phyloP scores from a whole-genome alignment of 768 basidiomycete species.

The Suillus clintonianus region DNA sequence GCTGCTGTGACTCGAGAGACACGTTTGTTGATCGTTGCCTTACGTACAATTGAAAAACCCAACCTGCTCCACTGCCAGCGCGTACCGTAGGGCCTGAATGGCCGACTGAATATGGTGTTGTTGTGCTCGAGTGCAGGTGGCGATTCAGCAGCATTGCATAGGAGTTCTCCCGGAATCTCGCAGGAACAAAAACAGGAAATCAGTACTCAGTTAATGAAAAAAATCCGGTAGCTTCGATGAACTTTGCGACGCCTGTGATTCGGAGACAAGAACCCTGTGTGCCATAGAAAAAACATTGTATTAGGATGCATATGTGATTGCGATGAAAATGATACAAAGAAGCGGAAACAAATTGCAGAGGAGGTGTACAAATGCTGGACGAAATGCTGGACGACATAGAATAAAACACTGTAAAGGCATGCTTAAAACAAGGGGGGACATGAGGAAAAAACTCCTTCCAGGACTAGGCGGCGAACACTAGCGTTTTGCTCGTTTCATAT shows the following conservation, averaged over 20 bases:
- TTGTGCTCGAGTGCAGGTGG: background rate
- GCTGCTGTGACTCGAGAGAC: background rate
- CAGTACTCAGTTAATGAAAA: background rate
- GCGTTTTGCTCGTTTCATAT: constrained; percentile 44
- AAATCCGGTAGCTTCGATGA: too few relatives aligned
- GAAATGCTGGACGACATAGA: background rate
- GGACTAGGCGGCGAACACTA: constrained; percentile 15
- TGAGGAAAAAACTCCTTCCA: background rate
- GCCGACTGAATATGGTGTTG: background rate
- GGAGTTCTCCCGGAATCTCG: background rate
- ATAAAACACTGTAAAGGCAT: background rate
- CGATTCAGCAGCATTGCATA: background rate
- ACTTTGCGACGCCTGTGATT: too few relatives aligned
- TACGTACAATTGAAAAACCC: background rate
- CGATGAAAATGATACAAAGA: background rate
- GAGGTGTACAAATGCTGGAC: background rate
- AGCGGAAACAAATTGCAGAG: background rate
- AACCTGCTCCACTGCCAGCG: background rate
- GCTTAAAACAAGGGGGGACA: background rate
- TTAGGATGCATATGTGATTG: background rate
- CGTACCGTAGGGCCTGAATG: background rate
- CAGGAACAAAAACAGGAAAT: background rate
- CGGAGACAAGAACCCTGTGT: background rate
- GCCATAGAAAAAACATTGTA: background rate
- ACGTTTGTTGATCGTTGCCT: background rate